A percentile compares a stretch with the other conserved stretches of the same genome.
Conservation (phyloP, 2,329 filamentous ascomycete genomes). For the Fusarium begoniae region DNA sequence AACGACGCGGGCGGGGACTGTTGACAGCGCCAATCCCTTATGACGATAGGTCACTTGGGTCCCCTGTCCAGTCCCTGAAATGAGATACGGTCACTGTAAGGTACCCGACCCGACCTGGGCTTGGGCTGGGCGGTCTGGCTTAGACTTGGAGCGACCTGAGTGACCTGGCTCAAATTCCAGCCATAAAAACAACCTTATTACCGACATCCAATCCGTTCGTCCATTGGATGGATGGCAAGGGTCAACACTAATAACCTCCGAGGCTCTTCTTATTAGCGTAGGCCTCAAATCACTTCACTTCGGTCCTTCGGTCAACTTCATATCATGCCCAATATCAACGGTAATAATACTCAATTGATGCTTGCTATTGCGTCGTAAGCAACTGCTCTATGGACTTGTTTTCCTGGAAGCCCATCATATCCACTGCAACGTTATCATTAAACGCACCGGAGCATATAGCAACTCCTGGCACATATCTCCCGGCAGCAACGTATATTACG, state of each 20-base stretch:
- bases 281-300: constrained; percentile 1
- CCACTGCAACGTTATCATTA: constrained; percentile 14
- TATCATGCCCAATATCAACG: constrained; percentile 3
- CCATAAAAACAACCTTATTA: background rate
- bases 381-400: background rate
- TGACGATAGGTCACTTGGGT: constrained; percentile 5
- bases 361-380: constrained; percentile 1
- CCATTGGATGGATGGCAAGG: background rate
- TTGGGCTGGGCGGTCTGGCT: background rate
- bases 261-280: background rate
- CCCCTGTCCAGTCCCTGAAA: constrained; percentile 36
- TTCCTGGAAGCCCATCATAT: background rate
- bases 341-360: constrained; percentile 9
- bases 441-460: background rate
- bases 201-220: background rate
- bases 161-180: constrained; percentile 28
- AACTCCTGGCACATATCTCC: constrained; percentile 3
- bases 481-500: background rate
- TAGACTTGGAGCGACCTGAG: background rate
- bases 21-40: constrained; percentile 12
- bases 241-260: constrained; percentile 7
- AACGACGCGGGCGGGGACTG: constrained; percentile 25
- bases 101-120: constrained; percentile 7
- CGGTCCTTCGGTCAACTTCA: background rate
- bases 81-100: constrained; percentile 32